Evolutionary conservation across 805 yeast genomes (phyloP).

Genomic region (Candida suzukii): DNA sequence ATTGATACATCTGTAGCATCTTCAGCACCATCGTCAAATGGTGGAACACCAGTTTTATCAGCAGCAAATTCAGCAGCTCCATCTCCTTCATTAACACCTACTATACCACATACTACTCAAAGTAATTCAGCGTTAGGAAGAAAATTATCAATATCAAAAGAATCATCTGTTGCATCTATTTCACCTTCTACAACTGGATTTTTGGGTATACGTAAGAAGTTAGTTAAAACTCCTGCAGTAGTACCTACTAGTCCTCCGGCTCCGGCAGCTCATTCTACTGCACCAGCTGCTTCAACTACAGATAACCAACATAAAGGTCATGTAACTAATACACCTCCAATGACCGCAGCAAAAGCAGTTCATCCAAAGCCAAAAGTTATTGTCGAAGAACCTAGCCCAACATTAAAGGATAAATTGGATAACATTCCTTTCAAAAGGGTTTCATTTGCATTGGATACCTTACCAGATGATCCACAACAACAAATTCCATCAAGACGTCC

Average conservation of each 20-base stretch:
- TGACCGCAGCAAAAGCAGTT: constrained; percentile 3
- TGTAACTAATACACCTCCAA: not conserved
- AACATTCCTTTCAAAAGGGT: constrained; percentile 36
- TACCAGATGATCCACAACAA: constrained; percentile 50
- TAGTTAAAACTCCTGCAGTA: constrained; percentile 5
- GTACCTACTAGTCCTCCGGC: no score
- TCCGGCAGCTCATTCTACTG: constrained; percentile 17
- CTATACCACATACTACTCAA: no score
- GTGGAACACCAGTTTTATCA: not conserved
- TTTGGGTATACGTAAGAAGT: constrained; percentile 12
- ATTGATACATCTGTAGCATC: not conserved
- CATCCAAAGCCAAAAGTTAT: not conserved
- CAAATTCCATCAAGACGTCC: constrained; percentile 55
- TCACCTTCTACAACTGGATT: constrained; percentile 8
- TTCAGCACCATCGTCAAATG: not conserved
- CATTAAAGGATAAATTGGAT: constrained; percentile 12
- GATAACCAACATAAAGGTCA: no score
- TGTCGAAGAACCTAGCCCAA: not conserved
- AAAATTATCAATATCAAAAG: not conserved
- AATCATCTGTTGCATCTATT: not conserved
- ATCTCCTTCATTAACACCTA: not conserved
- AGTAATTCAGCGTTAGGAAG: not conserved
- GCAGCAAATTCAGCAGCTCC: not conserved
- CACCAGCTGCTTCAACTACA: not conserved
- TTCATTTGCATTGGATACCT: constrained; percentile 41